Evolutionary conservation across 495 filamentous ascomycete genomes (phyloP).

Genomic region (Neurospora terricola): DNA sequence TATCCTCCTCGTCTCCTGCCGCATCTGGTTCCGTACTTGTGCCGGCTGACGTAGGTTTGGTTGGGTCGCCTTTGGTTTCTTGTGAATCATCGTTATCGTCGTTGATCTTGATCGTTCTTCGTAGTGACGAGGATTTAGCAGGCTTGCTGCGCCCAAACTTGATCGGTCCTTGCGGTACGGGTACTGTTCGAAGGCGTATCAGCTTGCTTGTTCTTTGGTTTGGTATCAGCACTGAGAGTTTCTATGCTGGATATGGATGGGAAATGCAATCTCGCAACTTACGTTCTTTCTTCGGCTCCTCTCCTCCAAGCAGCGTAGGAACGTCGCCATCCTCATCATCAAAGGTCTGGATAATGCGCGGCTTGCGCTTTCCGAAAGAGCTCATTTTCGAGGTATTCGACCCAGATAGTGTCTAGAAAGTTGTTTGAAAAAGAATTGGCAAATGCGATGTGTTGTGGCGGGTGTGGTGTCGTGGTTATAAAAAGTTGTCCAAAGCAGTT

Average conservation of each 20-base stretch:
- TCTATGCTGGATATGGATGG: background rate
- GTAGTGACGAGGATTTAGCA: constrained; percentile 39
- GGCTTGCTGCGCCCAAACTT: constrained; percentile 36
- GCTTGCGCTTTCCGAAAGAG: constrained; percentile 58
- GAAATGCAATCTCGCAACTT: constrained; percentile 8
- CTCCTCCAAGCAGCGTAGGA: constrained; percentile 18
- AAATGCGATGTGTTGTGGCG: background rate
- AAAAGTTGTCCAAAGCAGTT: background rate
- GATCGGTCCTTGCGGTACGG: constrained; percentile 25
- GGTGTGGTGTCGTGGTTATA: background rate
- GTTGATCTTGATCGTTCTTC: constrained; percentile 39
- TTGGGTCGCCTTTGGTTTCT: background rate
- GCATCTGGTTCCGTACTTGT: constrained; percentile 14
- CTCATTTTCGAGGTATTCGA: constrained; percentile 38
- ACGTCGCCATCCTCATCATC: constrained; percentile 47
- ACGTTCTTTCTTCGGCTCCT: constrained; percentile 25
- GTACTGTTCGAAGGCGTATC: constrained; percentile 23
- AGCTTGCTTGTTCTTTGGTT: constrained; percentile 24
- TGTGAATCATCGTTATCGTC: constrained; percentile 13
- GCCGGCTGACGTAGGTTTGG: background rate
- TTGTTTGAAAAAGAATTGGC: background rate
- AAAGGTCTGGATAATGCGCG: constrained; percentile 61
- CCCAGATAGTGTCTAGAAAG: background rate
- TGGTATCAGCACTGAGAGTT: constrained; percentile 20
- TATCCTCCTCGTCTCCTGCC: constrained; percentile 31